Base-by-base conservation (phyloP, 495 filamentous ascomycete genomes). In the Hypoxylon fuscum region DNA sequence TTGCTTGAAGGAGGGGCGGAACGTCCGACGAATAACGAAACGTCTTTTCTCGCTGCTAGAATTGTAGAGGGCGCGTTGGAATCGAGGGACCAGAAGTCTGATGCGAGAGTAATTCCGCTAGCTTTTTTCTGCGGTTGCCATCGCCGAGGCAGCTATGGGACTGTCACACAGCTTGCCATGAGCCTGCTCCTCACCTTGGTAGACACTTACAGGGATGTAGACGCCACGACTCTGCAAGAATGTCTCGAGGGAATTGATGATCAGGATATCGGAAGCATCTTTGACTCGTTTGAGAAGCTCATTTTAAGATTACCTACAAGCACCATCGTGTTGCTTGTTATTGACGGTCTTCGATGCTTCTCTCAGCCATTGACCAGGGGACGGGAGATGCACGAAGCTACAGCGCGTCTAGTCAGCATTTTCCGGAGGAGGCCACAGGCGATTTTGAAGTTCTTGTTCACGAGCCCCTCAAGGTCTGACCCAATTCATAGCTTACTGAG, bases 61-160 rank as follows among this genome's bases (percentile, higher is more conserved):
- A 44, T 58, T 10, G 20, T 58, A 2, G 11, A 47, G 6, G 17
- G 37, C 6, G 31, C 52, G n/a, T 17, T 27, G 21, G 31, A 48
- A 9, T 5, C 20, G 20, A 12, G 10, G 34, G 34, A 25, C 2
- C 45, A 37, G n/a, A 21, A n/a, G 2, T 10, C n/a, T 11, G 17
- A 43, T 12, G 35, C 29, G 14, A 27, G 6, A 3, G 32, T 56
- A 14, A 38, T 60, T 9, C 27, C 62, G 9, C 35, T 66, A 2
- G 55, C 51, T 0, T 60, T 38, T 45, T 66, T 66, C 35, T 66
- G 62, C 32, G 35, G 43, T 8, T 52, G 44, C 21, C 62, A 66
- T 27, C 34, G 50, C 17, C 21, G 27, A 10, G 54, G 59, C 35
- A 37, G 23, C 1, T 29, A 31, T 15, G 62, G 31, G 20, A 59